Base-by-base conservation (phyloP, 2,329 filamentous ascomycete genomes). In the Magnaporthiopsis incrustans region DNA sequence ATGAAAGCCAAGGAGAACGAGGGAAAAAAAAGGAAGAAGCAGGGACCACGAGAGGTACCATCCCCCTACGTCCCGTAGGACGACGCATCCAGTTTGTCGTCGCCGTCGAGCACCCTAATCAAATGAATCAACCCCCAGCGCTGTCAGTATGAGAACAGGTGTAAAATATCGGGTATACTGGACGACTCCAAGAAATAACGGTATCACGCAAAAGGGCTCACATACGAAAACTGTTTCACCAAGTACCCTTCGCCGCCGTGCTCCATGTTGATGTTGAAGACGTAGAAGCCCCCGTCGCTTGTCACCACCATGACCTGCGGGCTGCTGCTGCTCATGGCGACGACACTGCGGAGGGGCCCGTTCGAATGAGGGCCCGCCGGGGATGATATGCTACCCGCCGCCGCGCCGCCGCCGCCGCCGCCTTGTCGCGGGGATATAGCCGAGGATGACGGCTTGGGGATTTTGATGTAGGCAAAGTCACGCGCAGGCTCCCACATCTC, bases 261-360 rank as follows among this genome's bases (percentile, higher is more conserved):
- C 70, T 96, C 93, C 80, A 99, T 85, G 74, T 99, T 93, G 64
- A 99, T 92, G 68, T 91, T 94, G 77, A 94, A 99, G 35, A 98
- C 89, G 70, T 95, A 97, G 72, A 97, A 98, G 30, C 89, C 89
- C 12, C 95, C 95, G 73, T 99, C 95, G 70, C 90, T 97, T 0
- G 95, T 99, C 18, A 97, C 93, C 0, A 98, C 91, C 93, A 99
- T 98, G 61, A 99, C 91, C 71, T 98, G 93, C 0, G 95, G 95
- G 32, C 90, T 93, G 73, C 88, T 96, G 71, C 89, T 95, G 73
- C 91, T 97, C 89, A 99, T 96, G 11, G 95, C 94, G 58, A 99
- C 95, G n/a, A 99, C 94, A 68, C 92, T 97, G 68, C 90, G 83
- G 57, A 96, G 76, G 0, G 91, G 88, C n/a, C 44, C 44, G 44